Conservation (phyloP, 371 early-diverging fungal genomes). For the Rhizopus stolonifer region DNA sequence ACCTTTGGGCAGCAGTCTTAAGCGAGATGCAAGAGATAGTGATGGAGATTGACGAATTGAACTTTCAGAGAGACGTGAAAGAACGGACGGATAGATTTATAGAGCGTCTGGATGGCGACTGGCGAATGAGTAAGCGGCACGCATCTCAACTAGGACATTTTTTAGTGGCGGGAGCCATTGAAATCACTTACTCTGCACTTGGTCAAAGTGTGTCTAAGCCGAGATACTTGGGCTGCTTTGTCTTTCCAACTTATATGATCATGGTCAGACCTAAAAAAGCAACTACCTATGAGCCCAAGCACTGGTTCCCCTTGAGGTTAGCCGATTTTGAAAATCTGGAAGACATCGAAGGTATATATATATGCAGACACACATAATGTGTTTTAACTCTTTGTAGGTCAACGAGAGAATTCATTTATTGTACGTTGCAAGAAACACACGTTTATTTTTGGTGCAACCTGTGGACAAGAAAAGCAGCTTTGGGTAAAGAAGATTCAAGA, state of each 20-base stretch:
- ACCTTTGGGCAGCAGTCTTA: slow-evolving; percentile 23
- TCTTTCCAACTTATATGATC: slow-evolving; percentile 54
- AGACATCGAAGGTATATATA: slow-evolving; percentile 38
- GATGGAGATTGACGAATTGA: slow-evolving; percentile 35
- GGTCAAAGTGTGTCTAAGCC: slow-evolving; percentile 40
- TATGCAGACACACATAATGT: neutral
- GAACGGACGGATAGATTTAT: slow-evolving; percentile 41
- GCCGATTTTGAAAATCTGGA: slow-evolving; percentile 45
- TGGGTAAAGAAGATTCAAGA: slow-evolving; percentile 38
- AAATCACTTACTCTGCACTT: slow-evolving; percentile 42
- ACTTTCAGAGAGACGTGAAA: slow-evolving; percentile 30
- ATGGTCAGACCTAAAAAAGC: slow-evolving; percentile 56
- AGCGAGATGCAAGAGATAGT: slow-evolving; percentile 36
- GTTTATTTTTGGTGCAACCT: slow-evolving; percentile 47
- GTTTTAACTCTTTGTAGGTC: slow-evolving; percentile 17
- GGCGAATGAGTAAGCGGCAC: slow-evolving; percentile 34
- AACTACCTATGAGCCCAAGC: slow-evolving; percentile 52
- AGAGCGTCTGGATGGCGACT: slow-evolving; percentile 38
- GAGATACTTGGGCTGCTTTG: slow-evolving; percentile 54
- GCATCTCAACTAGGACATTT: slow-evolving; percentile 38
- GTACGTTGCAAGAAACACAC: slow-evolving; percentile 44
- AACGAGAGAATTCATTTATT: slow-evolving; percentile 37
- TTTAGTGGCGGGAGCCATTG: slow-evolving; percentile 41
- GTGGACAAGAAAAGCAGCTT: slow-evolving; percentile 41
- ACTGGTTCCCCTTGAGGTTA: slow-evolving; percentile 56